Percentiles rank a stretch among this genome's conserved stretches.
phyloP scores from a whole-genome alignment of 2,329 filamentous ascomycete genomes.

The Salinomyces thailandicus region DNA sequence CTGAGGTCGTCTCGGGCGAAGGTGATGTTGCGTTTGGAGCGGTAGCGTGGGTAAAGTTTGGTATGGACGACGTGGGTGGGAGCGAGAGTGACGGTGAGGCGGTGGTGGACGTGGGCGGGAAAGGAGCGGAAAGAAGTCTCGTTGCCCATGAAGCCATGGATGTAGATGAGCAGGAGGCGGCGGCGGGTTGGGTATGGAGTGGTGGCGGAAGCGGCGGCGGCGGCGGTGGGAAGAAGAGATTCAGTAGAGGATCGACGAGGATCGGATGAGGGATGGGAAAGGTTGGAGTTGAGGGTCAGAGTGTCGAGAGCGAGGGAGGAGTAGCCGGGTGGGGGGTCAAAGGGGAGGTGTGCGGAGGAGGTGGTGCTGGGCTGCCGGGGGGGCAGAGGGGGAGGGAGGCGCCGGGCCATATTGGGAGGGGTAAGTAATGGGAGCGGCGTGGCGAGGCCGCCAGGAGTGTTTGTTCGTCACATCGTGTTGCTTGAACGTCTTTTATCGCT shows the following conservation, averaged over 20 bases:
- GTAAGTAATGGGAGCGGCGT: no score
- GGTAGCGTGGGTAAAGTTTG: constrained; percentile 74
- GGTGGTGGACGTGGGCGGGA: constrained; percentile 73
- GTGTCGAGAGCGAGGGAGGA: constrained; percentile 2
- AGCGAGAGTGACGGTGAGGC: constrained; percentile 54
- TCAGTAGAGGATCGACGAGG: constrained; percentile 37
- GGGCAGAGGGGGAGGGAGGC: constrained; percentile 4
- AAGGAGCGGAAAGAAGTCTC: constrained; percentile 82
- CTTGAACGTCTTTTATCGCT: no score
- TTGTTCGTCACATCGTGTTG: no score
- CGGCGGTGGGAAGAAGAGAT: constrained; percentile 32
- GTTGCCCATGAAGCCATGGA: constrained; percentile 85
- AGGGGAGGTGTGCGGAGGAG: not conserved
- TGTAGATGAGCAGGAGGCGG: constrained; percentile 64
- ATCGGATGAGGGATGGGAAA: constrained; percentile 21
- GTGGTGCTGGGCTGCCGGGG: constrained; percentile 3
- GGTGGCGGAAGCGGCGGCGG: constrained; percentile 54
- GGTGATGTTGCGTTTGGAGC: constrained; percentile 60
- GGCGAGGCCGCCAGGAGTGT: no score
- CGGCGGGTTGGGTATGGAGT: constrained; percentile 69
- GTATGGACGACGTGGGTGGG: constrained; percentile 74
- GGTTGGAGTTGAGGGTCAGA: not conserved
- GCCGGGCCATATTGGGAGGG: no score
- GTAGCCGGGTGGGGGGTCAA: constrained; percentile 7
- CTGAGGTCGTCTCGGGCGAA: constrained; percentile 76